Evolutionary conservation across 176 grass and related monocot species (phyloP).

Genomic region (Carex kokanica): DNA sequence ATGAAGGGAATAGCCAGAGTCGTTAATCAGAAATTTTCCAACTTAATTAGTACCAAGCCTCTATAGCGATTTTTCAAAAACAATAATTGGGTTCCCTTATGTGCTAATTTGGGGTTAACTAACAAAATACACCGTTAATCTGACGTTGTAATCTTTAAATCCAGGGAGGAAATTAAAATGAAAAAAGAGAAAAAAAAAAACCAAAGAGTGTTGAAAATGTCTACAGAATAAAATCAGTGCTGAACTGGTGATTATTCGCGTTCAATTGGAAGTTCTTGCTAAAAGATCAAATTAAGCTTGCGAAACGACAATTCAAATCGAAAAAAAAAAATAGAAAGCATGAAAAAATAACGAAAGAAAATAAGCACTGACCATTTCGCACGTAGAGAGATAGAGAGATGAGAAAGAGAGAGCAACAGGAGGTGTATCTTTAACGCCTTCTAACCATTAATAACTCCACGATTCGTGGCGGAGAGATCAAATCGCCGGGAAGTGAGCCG

Average conservation of each 20-base stretch:
- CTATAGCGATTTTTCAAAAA: not conserved
- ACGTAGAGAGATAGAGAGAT: not conserved
- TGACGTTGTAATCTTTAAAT: not conserved
- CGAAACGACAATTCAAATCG: not conserved
- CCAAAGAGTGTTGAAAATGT: not conserved
- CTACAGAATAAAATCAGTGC: not conserved
- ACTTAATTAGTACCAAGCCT: not conserved
- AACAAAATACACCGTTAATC: not conserved
- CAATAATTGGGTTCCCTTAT: not conserved
- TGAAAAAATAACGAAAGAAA: not conserved
- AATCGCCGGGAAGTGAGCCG: conserved; percentile 20
- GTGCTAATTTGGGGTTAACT: not conserved
- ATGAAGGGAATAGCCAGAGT: not conserved
- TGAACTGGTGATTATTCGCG: not conserved
- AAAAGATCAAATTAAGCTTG: not conserved
- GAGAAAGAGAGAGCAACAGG: not conserved
- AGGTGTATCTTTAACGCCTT: not conserved
- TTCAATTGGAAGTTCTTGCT: not conserved
- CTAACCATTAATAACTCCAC: conserved; percentile 2
- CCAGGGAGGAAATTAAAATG: not conserved
- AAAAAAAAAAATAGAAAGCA: not conserved
- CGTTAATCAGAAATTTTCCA: not conserved
- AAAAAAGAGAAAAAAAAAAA: not conserved
- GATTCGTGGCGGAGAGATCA: conserved; percentile 9
- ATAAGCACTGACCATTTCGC: conserved; percentile 13